Base-by-base conservation (phyloP, 1,284 basidiomycete genomes). In the Ceratorhiza oryzae-sativae region DNA sequence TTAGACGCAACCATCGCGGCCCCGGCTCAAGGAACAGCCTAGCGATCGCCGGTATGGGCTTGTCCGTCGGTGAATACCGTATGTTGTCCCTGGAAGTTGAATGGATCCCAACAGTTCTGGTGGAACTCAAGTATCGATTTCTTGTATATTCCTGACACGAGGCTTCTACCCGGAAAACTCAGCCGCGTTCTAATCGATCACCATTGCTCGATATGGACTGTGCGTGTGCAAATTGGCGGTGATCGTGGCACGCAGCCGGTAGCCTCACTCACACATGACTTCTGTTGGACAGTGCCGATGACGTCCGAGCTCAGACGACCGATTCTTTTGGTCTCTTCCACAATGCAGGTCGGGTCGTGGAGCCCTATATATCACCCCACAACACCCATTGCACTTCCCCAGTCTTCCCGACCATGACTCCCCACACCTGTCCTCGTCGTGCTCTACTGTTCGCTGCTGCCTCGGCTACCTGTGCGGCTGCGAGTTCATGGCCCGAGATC, bases 401-500 rank as follows among this genome's bases (percentile, higher is more conserved):
- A 25, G 15, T 15, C 48, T 18, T 39, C 41, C 53, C 15, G 30
- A 34, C 42, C 51, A 68, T 68, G 65, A 25, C 53, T 68, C 53
- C 65, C 41, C 51, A n/a, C 3, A 15, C 49, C 12, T 25, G 23
- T n/a, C 65, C 65, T 30, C 65, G 65, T 23, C 53, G 65, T 46
- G 65, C 51, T n/a, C 23, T 68, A 41, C 67, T 70, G 4, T 58
- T 59, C 32, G 55, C 42, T 5, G 67, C 45, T 15, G 55, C 55
- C 23, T 59, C 53, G 20, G 67, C 67, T 2, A 45, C 63, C 4
- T 58, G 41, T n/a, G 25, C 42, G 1, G 55, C 25, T 15, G 67
- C 67, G 25, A 46, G 12, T 12, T 32, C 42, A 30, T 70, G 67
- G 67, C 55, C 53, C 12, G 55, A 70, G 32, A 70, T 70, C 20